These are phyloP conservation scores for Royoungia palumana DNA, from an alignment of 768 basidiomycete genomes.

Conservation along the genomic window DNA sequence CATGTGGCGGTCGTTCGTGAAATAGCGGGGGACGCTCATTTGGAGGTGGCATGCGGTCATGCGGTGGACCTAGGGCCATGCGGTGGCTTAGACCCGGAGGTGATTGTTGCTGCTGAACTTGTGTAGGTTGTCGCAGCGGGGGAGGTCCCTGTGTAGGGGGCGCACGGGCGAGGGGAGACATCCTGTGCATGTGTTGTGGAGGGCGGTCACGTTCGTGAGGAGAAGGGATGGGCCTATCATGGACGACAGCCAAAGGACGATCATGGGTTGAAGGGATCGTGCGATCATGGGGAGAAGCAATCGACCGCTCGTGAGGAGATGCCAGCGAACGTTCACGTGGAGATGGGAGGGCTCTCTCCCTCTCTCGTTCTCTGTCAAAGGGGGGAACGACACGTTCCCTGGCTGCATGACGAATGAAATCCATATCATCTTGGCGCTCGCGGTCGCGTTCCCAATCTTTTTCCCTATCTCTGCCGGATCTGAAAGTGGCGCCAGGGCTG, in stretches of 20 bases:
- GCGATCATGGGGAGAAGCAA: slow-evolving; percentile 22
- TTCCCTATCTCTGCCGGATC: slow-evolving; percentile 25
- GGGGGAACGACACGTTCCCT: slow-evolving; percentile 22
- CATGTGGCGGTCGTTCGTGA: slow-evolving; percentile 23
- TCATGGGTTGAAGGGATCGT: slow-evolving; percentile 18
- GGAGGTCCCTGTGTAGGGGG: slow-evolving; percentile 18
- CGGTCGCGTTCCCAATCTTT: slow-evolving; percentile 30
- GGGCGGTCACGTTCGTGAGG: slow-evolving; percentile 27
- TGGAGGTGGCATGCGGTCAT: slow-evolving; percentile 23
- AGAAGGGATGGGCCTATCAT: slow-evolving; percentile 21
- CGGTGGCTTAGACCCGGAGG: slow-evolving; percentile 25
- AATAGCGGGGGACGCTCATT: slow-evolving; percentile 21
- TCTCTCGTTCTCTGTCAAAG: slow-evolving; percentile 28
- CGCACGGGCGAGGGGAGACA: slow-evolving; percentile 23
- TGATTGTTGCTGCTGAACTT: slow-evolving; percentile 26
- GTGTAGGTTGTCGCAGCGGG: slow-evolving; percentile 9
- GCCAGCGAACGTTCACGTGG: slow-evolving; percentile 23
- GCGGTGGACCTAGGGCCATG: slow-evolving; percentile 17
- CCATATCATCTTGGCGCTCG: slow-evolving; percentile 30
- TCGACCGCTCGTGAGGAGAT: slow-evolving; percentile 23
- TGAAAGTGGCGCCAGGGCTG: slow-evolving; percentile 21
- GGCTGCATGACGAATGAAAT: slow-evolving; percentile 22
- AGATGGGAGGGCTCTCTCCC: slow-evolving; percentile 23
- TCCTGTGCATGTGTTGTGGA: slow-evolving; percentile 20
- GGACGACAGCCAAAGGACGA: slow-evolving; percentile 19